Conservation (phyloP, 306 rosid species). For the Begonia masoniana region DNA sequence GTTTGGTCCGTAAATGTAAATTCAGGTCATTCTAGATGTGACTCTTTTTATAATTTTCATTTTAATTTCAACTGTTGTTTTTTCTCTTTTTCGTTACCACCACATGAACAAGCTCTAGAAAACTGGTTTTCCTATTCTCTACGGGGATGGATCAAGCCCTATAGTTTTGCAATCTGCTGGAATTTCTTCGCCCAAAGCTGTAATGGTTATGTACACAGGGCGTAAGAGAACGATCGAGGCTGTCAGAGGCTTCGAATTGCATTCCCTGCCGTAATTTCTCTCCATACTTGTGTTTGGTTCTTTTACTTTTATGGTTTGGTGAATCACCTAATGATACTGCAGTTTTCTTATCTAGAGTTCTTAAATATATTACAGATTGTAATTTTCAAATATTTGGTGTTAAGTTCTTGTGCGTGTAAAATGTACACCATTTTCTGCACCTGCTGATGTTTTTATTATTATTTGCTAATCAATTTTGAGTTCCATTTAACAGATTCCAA, state of each 20-base stretch:
- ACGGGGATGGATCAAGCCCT: slow-evolving; percentile 91
- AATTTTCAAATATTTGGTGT: no score
- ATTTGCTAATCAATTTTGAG: slow-evolving; percentile 10
- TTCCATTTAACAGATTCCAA: slow-evolving; percentile 56
- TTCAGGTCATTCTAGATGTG: background rate
- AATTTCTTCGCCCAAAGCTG: slow-evolving; percentile 83
- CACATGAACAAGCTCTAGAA: slow-evolving; percentile 46
- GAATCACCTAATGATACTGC: no score
- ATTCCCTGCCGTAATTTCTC: slow-evolving; percentile 61
- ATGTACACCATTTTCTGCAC: no score
- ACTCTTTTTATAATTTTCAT: background rate
- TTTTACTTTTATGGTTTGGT: background rate
- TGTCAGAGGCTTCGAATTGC: slow-evolving; percentile 68
- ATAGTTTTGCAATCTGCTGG: slow-evolving; percentile 91
- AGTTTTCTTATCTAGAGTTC: no score
- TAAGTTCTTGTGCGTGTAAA: no score
- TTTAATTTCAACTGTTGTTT: background rate
- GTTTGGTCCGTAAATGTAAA: background rate
- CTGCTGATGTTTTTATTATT: slow-evolving; percentile 1
- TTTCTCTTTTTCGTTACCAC: background rate
- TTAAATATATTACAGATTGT: no score
- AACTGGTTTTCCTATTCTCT: slow-evolving; percentile 79
- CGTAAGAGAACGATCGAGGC: slow-evolving; percentile 53
- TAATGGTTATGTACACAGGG: slow-evolving; percentile 80
- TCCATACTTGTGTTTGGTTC: slow-evolving; percentile 4